A percentile compares a stretch with the other conserved stretches of the same genome.
phyloP scores from a whole-genome alignment of 2,329 filamentous ascomycete genomes.

The Laburnicola sp. region DNA sequence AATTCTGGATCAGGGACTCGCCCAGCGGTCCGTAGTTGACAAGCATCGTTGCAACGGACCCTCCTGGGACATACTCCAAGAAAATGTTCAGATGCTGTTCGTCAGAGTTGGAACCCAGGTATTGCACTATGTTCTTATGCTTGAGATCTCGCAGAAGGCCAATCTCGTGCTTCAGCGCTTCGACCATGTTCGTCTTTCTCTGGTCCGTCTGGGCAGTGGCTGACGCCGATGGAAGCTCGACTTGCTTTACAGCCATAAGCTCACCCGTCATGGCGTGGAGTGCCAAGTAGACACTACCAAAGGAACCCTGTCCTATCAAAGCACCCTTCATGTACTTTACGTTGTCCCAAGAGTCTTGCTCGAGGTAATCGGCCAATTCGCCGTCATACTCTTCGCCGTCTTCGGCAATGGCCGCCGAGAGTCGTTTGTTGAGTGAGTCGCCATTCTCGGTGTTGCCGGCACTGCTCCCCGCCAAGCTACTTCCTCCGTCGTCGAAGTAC shows the following conservation, averaged over 20 bases:
- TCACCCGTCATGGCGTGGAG: slow-evolving; percentile 95
- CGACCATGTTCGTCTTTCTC: slow-evolving; percentile 97
- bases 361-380: slow-evolving; percentile 85
- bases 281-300: slow-evolving; percentile 92
- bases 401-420: slow-evolving; percentile 82
- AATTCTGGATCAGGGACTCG: slow-evolving; percentile 92
- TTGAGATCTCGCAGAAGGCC: slow-evolving; percentile 89
- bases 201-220: slow-evolving; percentile 74
- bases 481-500: slow-evolving; percentile 81
- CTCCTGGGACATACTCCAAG: slow-evolving; percentile 96
- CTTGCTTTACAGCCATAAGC: slow-evolving; percentile 97
- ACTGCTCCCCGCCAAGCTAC: slow-evolving; percentile 70
- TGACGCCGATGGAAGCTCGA: slow-evolving; percentile 82
- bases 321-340: slow-evolving; percentile 99
- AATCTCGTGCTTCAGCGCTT: slow-evolving; percentile 95
- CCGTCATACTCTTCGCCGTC: slow-evolving; percentile 92
- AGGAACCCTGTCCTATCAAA: slow-evolving; percentile 93
- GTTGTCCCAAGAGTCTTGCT: slow-evolving; percentile 92
- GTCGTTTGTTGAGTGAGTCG: slow-evolving; percentile 77
- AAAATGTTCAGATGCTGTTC: slow-evolving; percentile 97
- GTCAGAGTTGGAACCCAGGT: slow-evolving; percentile 91
- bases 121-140: slow-evolving; percentile 97
- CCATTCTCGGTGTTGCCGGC: slow-evolving; percentile 59
- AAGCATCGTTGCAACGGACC: slow-evolving; percentile 97
- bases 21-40: slow-evolving; percentile 96